These are phyloP conservation scores for Penicillium subrubescens DNA, from an alignment of 495 filamentous ascomycete species.

Conservation along the genomic window DNA sequence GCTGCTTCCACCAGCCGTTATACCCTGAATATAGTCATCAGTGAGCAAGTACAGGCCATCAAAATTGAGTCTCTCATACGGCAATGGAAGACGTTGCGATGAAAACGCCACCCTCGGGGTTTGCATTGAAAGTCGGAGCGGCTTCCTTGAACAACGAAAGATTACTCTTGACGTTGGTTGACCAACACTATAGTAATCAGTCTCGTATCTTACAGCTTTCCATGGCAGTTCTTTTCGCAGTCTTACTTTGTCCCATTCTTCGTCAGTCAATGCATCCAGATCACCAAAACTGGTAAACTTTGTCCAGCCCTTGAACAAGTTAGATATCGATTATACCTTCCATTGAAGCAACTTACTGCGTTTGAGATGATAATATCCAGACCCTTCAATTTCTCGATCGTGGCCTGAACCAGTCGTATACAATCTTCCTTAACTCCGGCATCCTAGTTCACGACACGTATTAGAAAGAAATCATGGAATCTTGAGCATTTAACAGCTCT, in stretches of 20 bases:
- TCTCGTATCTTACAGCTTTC: neutral
- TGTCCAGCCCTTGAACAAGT: conserved; percentile 3
- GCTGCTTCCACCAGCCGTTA: conserved; percentile 3
- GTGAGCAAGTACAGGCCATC: neutral
- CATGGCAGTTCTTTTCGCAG: too few relatives aligned
- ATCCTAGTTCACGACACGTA: neutral
- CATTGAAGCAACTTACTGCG: neutral
- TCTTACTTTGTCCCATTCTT: conserved; percentile 9
- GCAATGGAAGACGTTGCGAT: conserved; percentile 10
- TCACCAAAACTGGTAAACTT: conserved; percentile 1
- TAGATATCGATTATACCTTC: neutral
- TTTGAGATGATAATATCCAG: conserved; percentile 6
- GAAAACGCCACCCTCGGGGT: conserved; percentile 6
- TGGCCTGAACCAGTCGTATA: neutral
- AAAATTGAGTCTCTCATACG: neutral
- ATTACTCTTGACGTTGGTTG: conserved; percentile 9
- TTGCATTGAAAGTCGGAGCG: conserved; percentile 4
- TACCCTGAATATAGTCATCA: neutral
- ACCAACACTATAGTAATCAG: neutral
- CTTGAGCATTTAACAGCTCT: neutral
- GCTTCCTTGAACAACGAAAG: conserved; percentile 8
- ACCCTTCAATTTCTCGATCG: conserved; percentile 1
- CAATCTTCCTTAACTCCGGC: conserved; percentile 1
- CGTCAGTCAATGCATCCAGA: conserved; percentile 4
- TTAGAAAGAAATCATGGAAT: neutral